phyloP scores from a whole-genome alignment of 768 basidiomycete species.

The Hebeloma cylindrosporum region DNA sequence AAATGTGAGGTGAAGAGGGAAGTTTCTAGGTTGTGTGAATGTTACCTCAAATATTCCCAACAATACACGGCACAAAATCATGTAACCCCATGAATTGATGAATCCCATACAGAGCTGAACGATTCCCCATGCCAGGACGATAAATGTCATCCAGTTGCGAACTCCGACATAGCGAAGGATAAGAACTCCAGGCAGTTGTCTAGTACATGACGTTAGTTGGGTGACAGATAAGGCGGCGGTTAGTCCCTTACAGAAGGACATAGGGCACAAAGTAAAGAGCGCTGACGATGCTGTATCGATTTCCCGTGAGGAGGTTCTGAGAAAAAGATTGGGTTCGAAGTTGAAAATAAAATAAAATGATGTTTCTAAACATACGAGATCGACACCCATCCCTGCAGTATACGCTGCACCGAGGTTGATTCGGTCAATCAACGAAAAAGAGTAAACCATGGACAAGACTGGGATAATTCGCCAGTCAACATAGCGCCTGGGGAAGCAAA shows the following conservation, averaged over 20 bases:
- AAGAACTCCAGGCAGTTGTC: slow-evolving; percentile 47
- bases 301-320: slow-evolving; percentile 33
- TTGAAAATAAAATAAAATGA: background rate
- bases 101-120: slow-evolving; percentile 48
- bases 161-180: slow-evolving; percentile 43
- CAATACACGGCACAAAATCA: slow-evolving; percentile 43
- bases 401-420: slow-evolving; percentile 43
- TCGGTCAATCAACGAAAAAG: slow-evolving; percentile 45
- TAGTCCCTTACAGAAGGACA: slow-evolving; percentile 36
- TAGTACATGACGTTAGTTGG: slow-evolving; percentile 18
- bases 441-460: slow-evolving; percentile 39
- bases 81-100: slow-evolving; percentile 39
- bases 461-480: slow-evolving; percentile 45
- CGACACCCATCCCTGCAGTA: slow-evolving; percentile 44
- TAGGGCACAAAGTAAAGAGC: slow-evolving; percentile 48
- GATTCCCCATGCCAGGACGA: slow-evolving; percentile 42
- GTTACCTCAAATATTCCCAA: slow-evolving; percentile 44
- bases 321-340: background rate
- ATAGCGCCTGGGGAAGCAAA: slow-evolving; percentile 36
- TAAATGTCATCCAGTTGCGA: slow-evolving; percentile 44
- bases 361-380: slow-evolving; percentile 24
- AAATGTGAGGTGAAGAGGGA: background rate
- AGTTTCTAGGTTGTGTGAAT: background rate
- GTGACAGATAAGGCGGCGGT: background rate
- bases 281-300: slow-evolving; percentile 41